Base-by-base conservation (phyloP, 1,284 basidiomycete genomes). In the Pseudozyma hubeiensis region DNA sequence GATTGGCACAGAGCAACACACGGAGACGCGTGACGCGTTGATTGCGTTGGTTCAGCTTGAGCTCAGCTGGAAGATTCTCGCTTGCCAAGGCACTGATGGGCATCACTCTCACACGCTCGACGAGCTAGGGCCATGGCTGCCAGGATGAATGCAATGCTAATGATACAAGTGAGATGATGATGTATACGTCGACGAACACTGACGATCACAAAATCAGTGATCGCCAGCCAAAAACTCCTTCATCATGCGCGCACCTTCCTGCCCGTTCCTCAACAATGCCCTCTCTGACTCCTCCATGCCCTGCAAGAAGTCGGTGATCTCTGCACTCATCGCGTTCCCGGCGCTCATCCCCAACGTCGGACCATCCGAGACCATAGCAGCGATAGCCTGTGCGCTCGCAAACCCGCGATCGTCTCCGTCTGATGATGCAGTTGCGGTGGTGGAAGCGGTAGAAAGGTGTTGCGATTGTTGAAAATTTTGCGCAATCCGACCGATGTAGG, bases 401-500 rank as follows among this genome's bases (percentile, higher is more conserved):
- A 64, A 57, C 0, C 57, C 61, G 8, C 45, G 50, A 49, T 54
- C 62, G 39, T 57, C 59, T 14, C 40, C 59, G 14, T 47, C 62
- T 14, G 53, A 48, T 31, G 39, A 40, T 16, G 55, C n/a, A 16
- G 43, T 24, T 5, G 55, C 50, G 11, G 24, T 13, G 14, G 64
- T 34, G 9, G 68, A 65, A 1, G 63, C 50, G 4, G 72, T 44
- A 6, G 78, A 55, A 4, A 81, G 59, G 40, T 80, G 75, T 41
- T 80, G 78, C 2, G 79, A 71, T 30, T 82, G 75, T 30, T 81
- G 71, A 48, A 76, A 83, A 54, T 82, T 81, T 30, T 65, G 68
- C 0, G 71, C 52, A 1, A 83, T 63, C 7, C 82, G 64, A 8
- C 72, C 68, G 19, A 77, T 60, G 55, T 83, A 83, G 2, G 82